Base-by-base conservation (phyloP, 768 basidiomycete genomes). In the Boletus reticuloceps region DNA sequence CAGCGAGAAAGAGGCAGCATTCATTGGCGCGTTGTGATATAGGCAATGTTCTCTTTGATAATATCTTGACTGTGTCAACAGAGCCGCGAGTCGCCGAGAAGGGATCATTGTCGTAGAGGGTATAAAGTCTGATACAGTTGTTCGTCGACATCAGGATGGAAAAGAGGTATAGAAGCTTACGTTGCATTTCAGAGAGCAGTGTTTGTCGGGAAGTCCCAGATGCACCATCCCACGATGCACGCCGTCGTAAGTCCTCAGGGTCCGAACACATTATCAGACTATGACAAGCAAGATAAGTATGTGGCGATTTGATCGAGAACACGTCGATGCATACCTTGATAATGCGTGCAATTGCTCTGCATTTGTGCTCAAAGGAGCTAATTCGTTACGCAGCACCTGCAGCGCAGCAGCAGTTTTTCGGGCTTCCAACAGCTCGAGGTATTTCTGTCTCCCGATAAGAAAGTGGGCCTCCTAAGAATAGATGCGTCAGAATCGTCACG, bases 251-350 rank as follows among this genome's bases (percentile, higher is more conserved):
- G 69, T 98, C 96, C 42, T 84, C 85, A 50, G 87, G 80, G 63
- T 89, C 86, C 22, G 89, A 79, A 67, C 92, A 96, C 94, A 99
- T 98, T 72, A 99, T 86, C 57, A 92, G 77, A 69, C 94, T 96
- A 61, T 43, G 50, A 57, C 20, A 16, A 19, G 43, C 6, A 62
- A 41, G 39, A 56, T 64, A 51, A 67, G 58, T 50, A 54, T 50
- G 58, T 58, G 58, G 47, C 45, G 20, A 20, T 44, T 43, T 43
- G 50, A 22, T n/a, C 58, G 57, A 22, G 51, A 34, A 52, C 50
- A 59, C 49, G 41, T 53, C 51, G 4, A 47, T 50, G 69, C 75
- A 58, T 61, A 91, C 96, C 93, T 94, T 56, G 96, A 96, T 59
- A 99, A 72, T 52, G 82, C 79, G 70, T 96, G 94, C 48, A 98